phyloP scores from a whole-genome alignment of 2,329 filamentous ascomycete genomes.

The Apiospora koreana region DNA sequence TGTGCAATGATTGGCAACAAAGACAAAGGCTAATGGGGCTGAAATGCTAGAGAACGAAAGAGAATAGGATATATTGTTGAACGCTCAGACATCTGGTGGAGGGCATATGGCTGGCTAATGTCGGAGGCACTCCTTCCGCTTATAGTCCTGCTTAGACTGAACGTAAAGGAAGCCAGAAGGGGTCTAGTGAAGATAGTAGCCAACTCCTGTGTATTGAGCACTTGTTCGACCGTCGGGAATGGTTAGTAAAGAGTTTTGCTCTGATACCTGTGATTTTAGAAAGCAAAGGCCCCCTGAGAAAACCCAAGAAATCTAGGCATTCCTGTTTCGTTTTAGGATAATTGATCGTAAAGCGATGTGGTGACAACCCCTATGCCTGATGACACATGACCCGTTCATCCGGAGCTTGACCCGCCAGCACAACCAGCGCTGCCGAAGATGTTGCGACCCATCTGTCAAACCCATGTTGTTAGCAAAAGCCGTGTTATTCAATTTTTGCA shows the following conservation, averaged over 20 bases:
- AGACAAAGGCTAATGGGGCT: neutral
- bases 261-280: neutral
- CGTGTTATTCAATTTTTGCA: neutral
- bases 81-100: neutral
- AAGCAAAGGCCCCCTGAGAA: neutral
- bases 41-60: neutral
- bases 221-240: too few relatives aligned
- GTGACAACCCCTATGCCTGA: neutral
- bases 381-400: neutral
- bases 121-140: neutral
- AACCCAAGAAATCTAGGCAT: too few relatives aligned
- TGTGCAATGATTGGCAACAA: neutral
- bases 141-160: neutral
- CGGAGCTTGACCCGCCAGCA: neutral
- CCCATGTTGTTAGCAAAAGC: neutral
- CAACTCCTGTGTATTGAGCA: neutral
- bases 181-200: neutral
- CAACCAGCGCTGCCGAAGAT: neutral
- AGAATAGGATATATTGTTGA: neutral
- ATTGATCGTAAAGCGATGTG: neutral
- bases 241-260: too few relatives aligned
- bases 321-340: too few relatives aligned
- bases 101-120: neutral
- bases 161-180: neutral
- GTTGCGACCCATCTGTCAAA: conserved; percentile 4